Evolutionary conservation across 2,329 filamentous ascomycete species (phyloP), one percentile per base, ranked within the genome.

Genomic region (Aspergillus ochraceus): DNA sequence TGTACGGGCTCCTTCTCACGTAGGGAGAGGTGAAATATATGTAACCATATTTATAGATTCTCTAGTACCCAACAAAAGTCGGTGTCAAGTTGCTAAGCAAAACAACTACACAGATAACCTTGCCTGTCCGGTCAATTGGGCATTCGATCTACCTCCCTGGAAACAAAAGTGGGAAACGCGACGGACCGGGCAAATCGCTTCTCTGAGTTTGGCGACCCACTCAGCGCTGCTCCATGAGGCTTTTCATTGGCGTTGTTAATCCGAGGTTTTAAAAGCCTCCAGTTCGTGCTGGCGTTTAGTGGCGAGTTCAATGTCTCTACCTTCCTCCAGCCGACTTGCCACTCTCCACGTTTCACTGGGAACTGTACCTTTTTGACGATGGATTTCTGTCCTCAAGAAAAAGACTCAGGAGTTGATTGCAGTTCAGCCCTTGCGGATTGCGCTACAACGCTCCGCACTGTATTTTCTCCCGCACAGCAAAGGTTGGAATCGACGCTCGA

Each of bases 81-180:
- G 46, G 57, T 30, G 52, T 54, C 55, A 30, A 55, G 57, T 42
- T 42, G 46, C 57, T 47, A 46, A 24, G 51, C 47, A 58, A 53
- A 22, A 50, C 17, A 32, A 49, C 24, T 54, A 32, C 30, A 32
- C 51, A 32, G n/a, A 55, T 55, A 20, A 32, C 46, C 24, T 56
- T 30, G 45, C 54, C 49, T 50, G 46, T 39, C 46, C 54, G 54
- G 46, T 49, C 54, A 39, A 56, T 36, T 14, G 22, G 19, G 54
- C 24, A 24, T 24, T 54, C 12, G 32, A 46, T 19, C 10, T 54
- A 11, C n/a, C 36, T 54, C 32, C 32, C 32, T 39, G 52, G 46
- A 54, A 29, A 32, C 29, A 39, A 46, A 42, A 32, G 42, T 24
- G 26, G 32, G 32, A 39, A 50, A 51, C 26, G 47, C 24, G 29